Evolutionary conservation across 306 rosid genomes (phyloP), one percentile per base, ranked within the genome.

Genomic region (Malus sylvestris): DNA sequence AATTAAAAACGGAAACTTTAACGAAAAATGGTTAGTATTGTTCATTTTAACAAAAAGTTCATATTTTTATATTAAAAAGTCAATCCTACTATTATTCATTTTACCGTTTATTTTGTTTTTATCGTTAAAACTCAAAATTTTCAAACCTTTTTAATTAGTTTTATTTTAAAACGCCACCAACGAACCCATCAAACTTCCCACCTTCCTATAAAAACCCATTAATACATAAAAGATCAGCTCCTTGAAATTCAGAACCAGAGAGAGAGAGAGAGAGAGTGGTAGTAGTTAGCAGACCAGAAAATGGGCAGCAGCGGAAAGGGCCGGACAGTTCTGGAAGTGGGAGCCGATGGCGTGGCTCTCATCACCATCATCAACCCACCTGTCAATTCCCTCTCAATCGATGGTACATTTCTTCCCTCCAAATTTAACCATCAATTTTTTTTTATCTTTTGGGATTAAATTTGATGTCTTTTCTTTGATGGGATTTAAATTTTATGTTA

Each of bases 331-430:
- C 33, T 96, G 83, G 91, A 96, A 33, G 93, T 96, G 42, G 99
- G 98, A 75, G 77, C 87, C 62, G 99, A 96, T 80, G 98, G 99
- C 6, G 88, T 96, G 45, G 99, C 91, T 77, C 32, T 96, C 73
- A 91, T 95, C 88, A 92, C 98, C 73, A 83, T 95, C 84, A 78
- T 92, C 88, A 87, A 96, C 71, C 99, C 99, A 72, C 99, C 99
- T 33, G 97, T 96, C 73, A 96, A 96, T 83, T 91, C 99, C 49
- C 99, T 96, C 78, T 91, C 99, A 16, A 80, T 85, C 46, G 99
- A 92, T 77, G 99, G 99, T 92, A 89, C 62, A 40, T 63, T 42
- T 58, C 53, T 10, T 38, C 15, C 33, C 19, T 40, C 62, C 33
- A 20, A 38, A 70, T 30, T 16, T 66, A 63, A 42, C 44, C 23